Evolutionary conservation across 495 filamentous ascomycete species (phyloP), one percentile per base, ranked within the genome.

Genomic region (Xylaria venustula): DNA sequence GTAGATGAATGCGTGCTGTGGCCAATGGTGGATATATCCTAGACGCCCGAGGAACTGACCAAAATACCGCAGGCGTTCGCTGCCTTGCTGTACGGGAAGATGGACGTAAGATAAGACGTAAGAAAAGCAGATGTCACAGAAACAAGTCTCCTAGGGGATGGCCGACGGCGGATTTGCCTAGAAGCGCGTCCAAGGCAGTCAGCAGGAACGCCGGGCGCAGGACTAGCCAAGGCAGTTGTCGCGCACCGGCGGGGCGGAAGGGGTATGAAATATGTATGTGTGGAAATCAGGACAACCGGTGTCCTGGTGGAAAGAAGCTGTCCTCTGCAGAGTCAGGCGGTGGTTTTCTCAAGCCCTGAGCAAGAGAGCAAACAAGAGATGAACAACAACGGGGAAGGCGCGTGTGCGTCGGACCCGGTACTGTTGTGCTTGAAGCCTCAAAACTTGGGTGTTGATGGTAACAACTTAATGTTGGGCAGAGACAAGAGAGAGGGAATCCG

Each of bases 171-270:
- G 6, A n/a, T 23, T 61, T 22, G 49, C 40, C n/a, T 1, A 15
- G 20, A 8, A 19, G 28, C 15, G 15, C 22, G 26, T 23, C 14
- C 50, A 47, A 36, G 22, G 36, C 34, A 2, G 48, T 42, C 51
- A 41, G 51, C 20, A 22, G 17, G 25, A 40, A 28, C 58, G 20
- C 47, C 37, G 41, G 58, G 53, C 46, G 46, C 26, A 19, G 54
- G 23, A 17, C 17, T 47, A 36, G 23, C 20, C 20, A 54, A 30
- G 23, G 9, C 32, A 47, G n/a, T 36, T 12, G 41, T 61, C 50
- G 50, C 58, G 42, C 58, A 22, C 58, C 49, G 37, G 56, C 56
- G 46, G 49, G 58, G 41, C 58, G 58, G 22, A 54, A 28, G 52
- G 15, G 44, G 36, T 17, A 42, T 20, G 11, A 40, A 34, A 34